A percentile compares a stretch with the other conserved stretches of the same genome.
Conservation (phyloP, 352 stramenopile species). For the Peronospora belbahrii region DNA sequence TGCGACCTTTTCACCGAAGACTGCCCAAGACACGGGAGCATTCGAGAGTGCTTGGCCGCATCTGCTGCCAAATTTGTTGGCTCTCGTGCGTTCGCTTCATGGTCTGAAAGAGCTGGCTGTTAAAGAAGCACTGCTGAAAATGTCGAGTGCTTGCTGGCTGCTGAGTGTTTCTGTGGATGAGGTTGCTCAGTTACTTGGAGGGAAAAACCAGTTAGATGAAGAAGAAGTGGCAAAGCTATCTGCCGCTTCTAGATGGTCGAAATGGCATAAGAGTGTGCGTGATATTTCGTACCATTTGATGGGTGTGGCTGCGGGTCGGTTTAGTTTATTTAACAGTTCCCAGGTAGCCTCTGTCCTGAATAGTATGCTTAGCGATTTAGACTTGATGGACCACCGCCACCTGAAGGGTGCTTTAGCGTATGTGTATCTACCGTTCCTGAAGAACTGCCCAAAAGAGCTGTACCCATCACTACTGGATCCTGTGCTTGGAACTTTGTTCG, state of each 20-base stretch:
- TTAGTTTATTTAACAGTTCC: conserved; percentile 43
- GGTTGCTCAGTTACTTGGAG: conserved; percentile 61
- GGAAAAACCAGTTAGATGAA: conserved; percentile 67
- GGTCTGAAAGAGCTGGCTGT: conserved; percentile 41
- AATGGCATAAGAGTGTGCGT: conserved; percentile 77
- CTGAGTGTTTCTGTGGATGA: conserved; percentile 68
- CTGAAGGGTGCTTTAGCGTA: conserved; percentile 61
- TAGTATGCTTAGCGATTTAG: conserved; percentile 54
- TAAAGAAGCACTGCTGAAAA: conserved; percentile 51
- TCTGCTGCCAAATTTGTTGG: conserved; percentile 61
- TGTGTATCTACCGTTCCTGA: conserved; percentile 65
- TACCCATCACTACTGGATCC: conserved; percentile 58
- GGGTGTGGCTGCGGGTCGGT: conserved; percentile 44
- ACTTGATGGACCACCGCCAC: conserved; percentile 68
- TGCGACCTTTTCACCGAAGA: conserved; percentile 14
- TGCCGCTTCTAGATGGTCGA: conserved; percentile 46
- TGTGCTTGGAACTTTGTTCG: conserved; percentile 42
- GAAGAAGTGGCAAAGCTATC: conserved; percentile 53
- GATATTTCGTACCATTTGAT: conserved; percentile 76
- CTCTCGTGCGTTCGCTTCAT: conserved; percentile 54
- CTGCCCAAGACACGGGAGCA: conserved; percentile 21
- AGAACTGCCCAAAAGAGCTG: conserved; percentile 49
- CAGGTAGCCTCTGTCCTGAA: conserved; percentile 41
- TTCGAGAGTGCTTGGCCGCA: conserved; percentile 56
- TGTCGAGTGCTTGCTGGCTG: conserved; percentile 50